Base-by-base conservation (phyloP, 106 monocot genomes). In the Amphibolis antarctica region DNA sequence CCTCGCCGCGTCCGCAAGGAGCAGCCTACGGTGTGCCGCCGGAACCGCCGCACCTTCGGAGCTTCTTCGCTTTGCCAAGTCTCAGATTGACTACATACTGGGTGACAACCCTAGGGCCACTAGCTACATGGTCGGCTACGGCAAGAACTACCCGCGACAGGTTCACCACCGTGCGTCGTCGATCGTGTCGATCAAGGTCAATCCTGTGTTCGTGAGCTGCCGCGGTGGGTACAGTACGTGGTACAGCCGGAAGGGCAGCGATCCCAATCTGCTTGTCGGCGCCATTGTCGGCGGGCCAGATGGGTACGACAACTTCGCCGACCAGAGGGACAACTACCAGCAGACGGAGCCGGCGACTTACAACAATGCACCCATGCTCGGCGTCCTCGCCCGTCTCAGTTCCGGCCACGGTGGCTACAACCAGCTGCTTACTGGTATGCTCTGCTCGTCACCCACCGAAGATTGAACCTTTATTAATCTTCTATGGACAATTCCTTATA, bases 61-160 rank as follows among this genome's bases (percentile, higher is more conserved):
- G 59, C 79, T 92, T 60, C 60, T 92, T 27, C n/a, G 28, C 10
- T 82, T 87, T 15, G 86, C 92, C 27, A 87, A 85, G 69, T 87
- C 87, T 49, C 65, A 66, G 80, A 81, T 96, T 31, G 89, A 90
- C 60, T 90, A 96, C 74, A 86, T 90, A 10, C 78, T 96, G 1
- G 89, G 89, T 4, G 78, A 90, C 71, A 96, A 96, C 49, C 94
- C 94, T 1, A 82, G 94, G 31, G 94, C 76, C 0, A 96, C 89
- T 4, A 96, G 94, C 69, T 96, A 96, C 81, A 96, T 96, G 94
- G 89, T 96, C 6, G 94, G 94, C 10, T 96, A 96, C 24, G 94
- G 94, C 0, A 48, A 13, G 27, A 86, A 79, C 2, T 96, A 82
- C 69, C 89, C 94, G 0, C 81, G 77, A 54, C 94, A 86, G 42